Evolutionary conservation across 768 basidiomycete species (phyloP).

Genomic region (Leccinum olivaceopallidum): DNA sequence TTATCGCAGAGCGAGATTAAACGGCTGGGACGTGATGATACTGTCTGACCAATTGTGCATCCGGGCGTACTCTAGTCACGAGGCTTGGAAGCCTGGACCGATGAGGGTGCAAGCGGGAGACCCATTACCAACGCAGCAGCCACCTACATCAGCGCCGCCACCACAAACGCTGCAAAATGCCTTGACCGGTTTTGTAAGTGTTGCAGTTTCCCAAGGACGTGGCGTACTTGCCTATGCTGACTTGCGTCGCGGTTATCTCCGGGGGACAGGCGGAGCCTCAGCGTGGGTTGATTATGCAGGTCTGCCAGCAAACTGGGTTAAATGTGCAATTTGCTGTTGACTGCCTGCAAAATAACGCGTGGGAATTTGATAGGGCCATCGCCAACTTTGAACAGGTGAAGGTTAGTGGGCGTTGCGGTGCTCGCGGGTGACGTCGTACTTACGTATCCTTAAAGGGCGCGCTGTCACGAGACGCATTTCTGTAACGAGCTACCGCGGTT

Average conservation of each 20-base stretch:
- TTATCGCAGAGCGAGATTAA: constrained; percentile 61
- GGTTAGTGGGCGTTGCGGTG: constrained; percentile 43
- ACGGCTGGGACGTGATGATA: constrained; percentile 89
- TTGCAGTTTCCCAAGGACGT: constrained; percentile 9
- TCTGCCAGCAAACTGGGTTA: constrained; percentile 74
- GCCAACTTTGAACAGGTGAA: constrained; percentile 88
- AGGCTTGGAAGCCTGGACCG: constrained; percentile 76
- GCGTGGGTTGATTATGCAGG: constrained; percentile 64
- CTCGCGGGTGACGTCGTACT: constrained; percentile 17
- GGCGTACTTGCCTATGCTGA: background rate
- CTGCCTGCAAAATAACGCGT: constrained; percentile 81
- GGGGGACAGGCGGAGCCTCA: constrained; percentile 63
- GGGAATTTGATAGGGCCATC: constrained; percentile 79
- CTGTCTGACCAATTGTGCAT: constrained; percentile 87
- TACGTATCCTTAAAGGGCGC: constrained; percentile 42
- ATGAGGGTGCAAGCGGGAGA: constrained; percentile 66
- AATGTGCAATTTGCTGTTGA: constrained; percentile 81
- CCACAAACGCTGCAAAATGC: constrained; percentile 46
- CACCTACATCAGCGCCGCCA: constrained; percentile 34
- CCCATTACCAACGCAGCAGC: constrained; percentile 22
- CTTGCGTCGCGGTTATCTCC: constrained; percentile 14
- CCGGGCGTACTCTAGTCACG: constrained; percentile 79
- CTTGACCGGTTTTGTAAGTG: constrained; percentile 58
- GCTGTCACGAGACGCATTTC: constrained; percentile 55
- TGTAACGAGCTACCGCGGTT: constrained; percentile 33